Evolutionary conservation across 192 early-diverging fungal species (phyloP), one percentile per base, ranked within the genome.

Genomic region (Backusella westeae): DNA sequence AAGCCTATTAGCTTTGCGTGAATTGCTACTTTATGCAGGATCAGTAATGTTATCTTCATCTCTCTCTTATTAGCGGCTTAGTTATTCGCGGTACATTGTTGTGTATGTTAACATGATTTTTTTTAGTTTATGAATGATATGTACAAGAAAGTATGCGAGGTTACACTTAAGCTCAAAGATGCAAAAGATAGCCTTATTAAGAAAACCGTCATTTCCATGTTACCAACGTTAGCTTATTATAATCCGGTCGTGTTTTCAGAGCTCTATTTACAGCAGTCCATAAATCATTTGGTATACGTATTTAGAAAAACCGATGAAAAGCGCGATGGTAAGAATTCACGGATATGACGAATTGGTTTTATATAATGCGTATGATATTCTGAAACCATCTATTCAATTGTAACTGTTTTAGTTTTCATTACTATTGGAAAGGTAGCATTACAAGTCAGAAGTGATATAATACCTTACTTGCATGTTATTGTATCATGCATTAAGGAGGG

Each of bases 401-500:
- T 34, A 12, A 19, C 14, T 21, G 35, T 77, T 52, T 67, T 81
- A 85, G 96, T 93, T 2, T 95, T 96, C 71, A 74, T 90, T 46
- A 92, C 96, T 4, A 91, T 99, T 69, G 97, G 95, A 3, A 88
- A 92, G 35, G 86, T 99, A 21, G 93, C 95, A 0, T 81, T 94
- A 74, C 92, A 89, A 4, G 95, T 96, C 17, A 88, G 88, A 34
- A 87, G 86, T 19, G 89, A 90, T 70, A 96, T 97, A 76, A 85
- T 88, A 1, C 92, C 90, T 17, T 97, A 90, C 77, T 79, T 98
- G 4, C 92, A 97, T 67, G 84, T 83, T 12, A 96, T 93, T 14
- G 81, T 95, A 41, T 77, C 85, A 2, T 92, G 87, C 44, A 91
- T 97, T 46, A 92, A 92, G 59, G 95, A 97, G 59, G 85, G 83